These are phyloP conservation scores for Magnolia officinalis DNA, from an alignment of 164 flowering plant genomes.

Conservation along the genomic window DNA sequence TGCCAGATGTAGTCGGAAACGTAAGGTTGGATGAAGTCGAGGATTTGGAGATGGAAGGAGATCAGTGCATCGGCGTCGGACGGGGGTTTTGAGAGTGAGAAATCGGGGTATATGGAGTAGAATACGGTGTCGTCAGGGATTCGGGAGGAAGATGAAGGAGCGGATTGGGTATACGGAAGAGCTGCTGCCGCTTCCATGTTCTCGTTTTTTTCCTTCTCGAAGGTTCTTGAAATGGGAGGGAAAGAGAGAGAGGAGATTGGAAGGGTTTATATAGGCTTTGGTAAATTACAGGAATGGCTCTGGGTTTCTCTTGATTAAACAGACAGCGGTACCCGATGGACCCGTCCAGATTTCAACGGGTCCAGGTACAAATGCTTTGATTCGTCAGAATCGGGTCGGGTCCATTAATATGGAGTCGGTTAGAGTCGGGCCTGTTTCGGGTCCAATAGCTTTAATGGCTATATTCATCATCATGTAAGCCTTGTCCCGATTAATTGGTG, in stretches of 20 bases:
- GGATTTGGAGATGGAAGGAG: conserved; percentile 66
- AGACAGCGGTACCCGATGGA: too few species aligned
- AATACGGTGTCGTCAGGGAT: conserved; percentile 73
- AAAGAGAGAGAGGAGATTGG: not conserved
- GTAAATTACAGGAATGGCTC: not conserved
- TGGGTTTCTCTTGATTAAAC: too few species aligned
- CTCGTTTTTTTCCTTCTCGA: not conserved
- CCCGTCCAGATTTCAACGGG: too few species aligned
- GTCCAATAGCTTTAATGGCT: too few species aligned
- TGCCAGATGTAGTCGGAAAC: conserved; percentile 73
- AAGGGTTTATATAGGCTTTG: not conserved
- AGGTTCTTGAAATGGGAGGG: not conserved
- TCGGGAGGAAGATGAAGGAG: conserved; percentile 7
- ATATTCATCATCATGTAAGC: too few species aligned
- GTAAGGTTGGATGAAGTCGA: conserved; percentile 43
- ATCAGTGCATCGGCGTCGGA: conserved; percentile 30
- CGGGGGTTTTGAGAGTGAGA: conserved; percentile 20
- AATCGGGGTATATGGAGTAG: conserved; percentile 67
- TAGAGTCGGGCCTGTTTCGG: too few species aligned
- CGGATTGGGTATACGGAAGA: not conserved
- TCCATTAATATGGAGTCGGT: too few species aligned
- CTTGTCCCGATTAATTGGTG: too few species aligned
- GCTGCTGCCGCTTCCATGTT: not conserved
- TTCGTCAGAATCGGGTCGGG: too few species aligned
- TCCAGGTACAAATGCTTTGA: too few species aligned